Base-by-base conservation (phyloP, 2,329 filamentous ascomycete species). In the Xylaria arbuscula region DNA sequence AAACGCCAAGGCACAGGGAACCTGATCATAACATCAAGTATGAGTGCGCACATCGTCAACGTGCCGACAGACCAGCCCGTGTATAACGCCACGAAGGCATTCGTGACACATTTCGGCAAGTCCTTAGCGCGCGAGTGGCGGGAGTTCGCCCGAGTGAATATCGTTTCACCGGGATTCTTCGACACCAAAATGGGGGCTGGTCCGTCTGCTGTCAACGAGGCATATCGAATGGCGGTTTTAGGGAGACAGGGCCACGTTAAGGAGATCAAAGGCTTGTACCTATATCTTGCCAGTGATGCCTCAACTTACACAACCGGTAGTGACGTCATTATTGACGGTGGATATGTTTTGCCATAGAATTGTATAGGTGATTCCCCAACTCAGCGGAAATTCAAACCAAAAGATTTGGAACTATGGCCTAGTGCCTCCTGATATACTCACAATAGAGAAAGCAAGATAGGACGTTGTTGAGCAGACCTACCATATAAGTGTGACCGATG, bases 31-130 rank as follows among this genome's bases (percentile, higher is more conserved):
- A 72, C 73, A 22, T 70, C 72, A 28, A 71, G 69, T 62, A 86
- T 87, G 80, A 84, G 81, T 61, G 84, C 74, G 0, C 81, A 83
- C 65, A 82, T 86, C 50, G 85, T 86, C 71, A 87, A 86, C 62
- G 83, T 85, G 1, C 85, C 84, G 1, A 77, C 82, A 15, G 84
- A 87, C 55, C 86, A 88, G 72, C 83, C 86, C 1, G 83, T 86
- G 13, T 89, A 88, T 76, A 89, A 89, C 69, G 82, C 81, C 8
- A 84, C 82, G 36, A 88, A 89, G 74, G 86, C 87, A 0, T 86
- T 82, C 32, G 82, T 88, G 17, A 85, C 83, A 1, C 87, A 89
- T 64, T 82, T 89, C 4, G 85, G 85, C 57, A 87, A 87, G 75
- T 84, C 81, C 0, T 78, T 89, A 32, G 86, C 87, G 0, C 79